Evolutionary conservation across 2,329 filamentous ascomycete species (phyloP).

Genomic region (Talaromyces sp.): DNA sequence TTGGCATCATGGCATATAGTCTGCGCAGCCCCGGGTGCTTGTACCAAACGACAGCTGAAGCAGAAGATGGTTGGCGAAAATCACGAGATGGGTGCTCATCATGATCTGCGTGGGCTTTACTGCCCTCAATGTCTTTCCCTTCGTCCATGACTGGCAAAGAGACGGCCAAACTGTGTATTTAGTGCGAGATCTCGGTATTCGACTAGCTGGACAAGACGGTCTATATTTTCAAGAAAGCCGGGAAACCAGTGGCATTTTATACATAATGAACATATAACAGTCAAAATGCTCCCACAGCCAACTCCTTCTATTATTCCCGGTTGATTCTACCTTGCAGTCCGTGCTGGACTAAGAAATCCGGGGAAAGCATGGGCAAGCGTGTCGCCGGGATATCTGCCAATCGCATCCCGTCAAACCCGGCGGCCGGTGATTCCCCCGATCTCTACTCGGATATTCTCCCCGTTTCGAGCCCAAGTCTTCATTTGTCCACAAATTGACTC

Average conservation of each 20-base stretch:
- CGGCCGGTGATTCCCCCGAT: not conserved
- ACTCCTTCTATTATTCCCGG: not conserved
- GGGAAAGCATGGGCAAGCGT: not conserved
- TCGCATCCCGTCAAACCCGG: not conserved
- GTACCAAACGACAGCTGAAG: constrained; percentile 39
- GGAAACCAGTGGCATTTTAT: not conserved
- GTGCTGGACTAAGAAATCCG: constrained; percentile 9
- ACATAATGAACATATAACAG: not conserved
- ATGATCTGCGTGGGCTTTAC: not conserved
- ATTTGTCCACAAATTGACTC: not conserved
- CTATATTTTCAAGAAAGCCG: not conserved
- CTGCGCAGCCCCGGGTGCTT: constrained; percentile 54
- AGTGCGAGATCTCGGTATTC: no score
- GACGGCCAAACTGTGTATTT: not conserved
- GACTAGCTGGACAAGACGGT: not conserved
- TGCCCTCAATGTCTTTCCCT: not conserved
- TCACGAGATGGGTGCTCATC: not conserved
- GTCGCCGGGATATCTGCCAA: constrained; percentile 13
- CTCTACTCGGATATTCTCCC: not conserved
- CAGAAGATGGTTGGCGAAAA: not conserved
- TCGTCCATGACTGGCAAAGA: not conserved
- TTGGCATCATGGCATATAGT: constrained; percentile 50
- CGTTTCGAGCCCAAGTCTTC: no score
- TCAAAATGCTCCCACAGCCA: no score
- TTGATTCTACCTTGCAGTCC: constrained; percentile 8